Evolutionary conservation across 495 filamentous ascomycete species (phyloP).

Genomic region (Penicillium atrosanguineum): DNA sequence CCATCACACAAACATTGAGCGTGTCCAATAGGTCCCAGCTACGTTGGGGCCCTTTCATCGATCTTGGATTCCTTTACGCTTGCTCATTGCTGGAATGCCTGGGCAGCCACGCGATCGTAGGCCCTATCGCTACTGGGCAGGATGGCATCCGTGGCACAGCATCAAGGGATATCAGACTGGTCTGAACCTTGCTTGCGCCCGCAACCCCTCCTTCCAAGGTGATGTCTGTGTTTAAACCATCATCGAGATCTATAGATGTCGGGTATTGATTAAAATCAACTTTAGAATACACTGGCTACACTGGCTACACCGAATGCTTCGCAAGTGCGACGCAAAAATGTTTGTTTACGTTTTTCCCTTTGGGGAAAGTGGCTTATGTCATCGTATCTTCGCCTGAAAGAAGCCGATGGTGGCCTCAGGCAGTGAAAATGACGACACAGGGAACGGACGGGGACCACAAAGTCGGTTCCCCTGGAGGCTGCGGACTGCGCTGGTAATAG

Average conservation of each 20-base stretch:
- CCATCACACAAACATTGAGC: conserved; percentile 23
- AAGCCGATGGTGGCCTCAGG: conserved; percentile 5
- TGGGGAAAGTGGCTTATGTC: conserved; percentile 8
- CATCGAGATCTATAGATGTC: neutral
- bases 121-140: conserved; percentile 3
- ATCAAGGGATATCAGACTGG: conserved; percentile 17
- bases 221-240: neutral
- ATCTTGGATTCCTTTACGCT: neutral
- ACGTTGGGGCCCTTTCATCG: neutral
- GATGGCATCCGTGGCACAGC: conserved; percentile 12
- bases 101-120: conserved; percentile 16
- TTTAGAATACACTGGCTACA: neutral
- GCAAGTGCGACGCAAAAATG: conserved; percentile 5
- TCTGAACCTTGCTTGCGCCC: conserved; percentile 1
- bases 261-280: neutral
- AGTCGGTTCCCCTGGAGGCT: neutral
- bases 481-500: neutral
- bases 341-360: conserved; percentile 41
- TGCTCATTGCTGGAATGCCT: conserved; percentile 12
- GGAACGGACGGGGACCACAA: neutral
- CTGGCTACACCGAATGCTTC: neutral
- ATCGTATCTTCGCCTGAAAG: neutral
- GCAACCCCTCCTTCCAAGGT: neutral
- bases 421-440: neutral
- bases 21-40: neutral